Conservation (phyloP, 148 eudicot genomes). For the Spergularia bocconei region DNA sequence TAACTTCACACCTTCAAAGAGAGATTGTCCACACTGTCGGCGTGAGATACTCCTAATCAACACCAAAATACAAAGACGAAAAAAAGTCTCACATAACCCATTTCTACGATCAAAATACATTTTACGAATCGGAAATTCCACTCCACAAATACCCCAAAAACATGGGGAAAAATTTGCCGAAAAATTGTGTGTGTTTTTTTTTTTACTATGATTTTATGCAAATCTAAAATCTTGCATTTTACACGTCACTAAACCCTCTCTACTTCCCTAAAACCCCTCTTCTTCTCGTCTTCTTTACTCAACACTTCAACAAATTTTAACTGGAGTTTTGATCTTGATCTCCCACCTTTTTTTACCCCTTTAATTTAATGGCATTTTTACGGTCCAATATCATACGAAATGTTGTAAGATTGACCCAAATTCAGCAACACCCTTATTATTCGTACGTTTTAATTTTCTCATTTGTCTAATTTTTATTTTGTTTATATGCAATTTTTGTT, state of each 20-base stretch:
- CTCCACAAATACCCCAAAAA: too few species aligned
- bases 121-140: too few species aligned
- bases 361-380: constrained; percentile 28
- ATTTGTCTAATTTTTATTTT: not conserved
- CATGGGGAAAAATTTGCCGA: too few species aligned
- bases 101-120: too few species aligned
- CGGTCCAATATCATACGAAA: constrained; percentile 24
- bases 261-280: not conserved
- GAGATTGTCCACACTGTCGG: too few species aligned
- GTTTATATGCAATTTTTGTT: not conserved
- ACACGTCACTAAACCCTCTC: not conserved
- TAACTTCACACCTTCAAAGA: too few species aligned
- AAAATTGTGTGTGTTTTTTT: too few species aligned
- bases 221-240: not conserved
- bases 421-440: constrained; percentile 18
- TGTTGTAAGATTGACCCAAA: not conserved
- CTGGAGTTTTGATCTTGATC: not conserved
- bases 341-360: not conserved
- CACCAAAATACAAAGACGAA: too few species aligned
- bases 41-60: too few species aligned
- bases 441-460: constrained; percentile 9
- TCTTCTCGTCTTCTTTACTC: not conserved
- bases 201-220: too few species aligned
- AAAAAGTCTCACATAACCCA: too few species aligned
- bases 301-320: not conserved